Conservation (phyloP, 768 basidiomycete species). For the Termitomyces eurrhizus region DNA sequence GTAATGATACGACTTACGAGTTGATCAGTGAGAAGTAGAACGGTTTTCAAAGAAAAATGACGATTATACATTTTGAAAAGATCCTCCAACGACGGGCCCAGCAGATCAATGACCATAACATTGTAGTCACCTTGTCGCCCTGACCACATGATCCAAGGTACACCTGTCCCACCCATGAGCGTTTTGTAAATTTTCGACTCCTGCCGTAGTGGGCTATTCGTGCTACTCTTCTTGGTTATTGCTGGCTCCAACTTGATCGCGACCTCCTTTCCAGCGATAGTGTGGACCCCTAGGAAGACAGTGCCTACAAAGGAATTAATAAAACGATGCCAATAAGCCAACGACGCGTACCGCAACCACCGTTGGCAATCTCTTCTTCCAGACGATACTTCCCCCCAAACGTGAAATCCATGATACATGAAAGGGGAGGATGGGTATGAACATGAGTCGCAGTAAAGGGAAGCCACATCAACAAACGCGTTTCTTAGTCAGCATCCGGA, state of each 20-base stretch:
- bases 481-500: slow-evolving; percentile 21
- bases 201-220: slow-evolving; percentile 69
- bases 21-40: slow-evolving; percentile 91
- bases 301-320: slow-evolving; percentile 44
- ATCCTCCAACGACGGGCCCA: slow-evolving; percentile 87
- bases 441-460: background rate
- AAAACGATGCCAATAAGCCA: slow-evolving; percentile 1
- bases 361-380: slow-evolving; percentile 77
- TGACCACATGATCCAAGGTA: slow-evolving; percentile 91
- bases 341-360: slow-evolving; percentile 61
- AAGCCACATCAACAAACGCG: slow-evolving; percentile 15
- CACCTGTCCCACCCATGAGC: slow-evolving; percentile 83
- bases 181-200: slow-evolving; percentile 92
- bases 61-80: slow-evolving; percentile 88
- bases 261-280: slow-evolving; percentile 77
- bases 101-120: slow-evolving; percentile 95
- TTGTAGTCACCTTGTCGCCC: slow-evolving; percentile 93
- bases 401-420: slow-evolving; percentile 30
- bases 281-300: slow-evolving; percentile 76
- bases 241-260: slow-evolving; percentile 82
- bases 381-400: slow-evolving; percentile 78
- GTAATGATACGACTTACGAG: slow-evolving; percentile 54
- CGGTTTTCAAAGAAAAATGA: slow-evolving; percentile 92
- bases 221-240: slow-evolving; percentile 30
- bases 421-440: background rate